A percentile compares a stretch with the other conserved stretches of the same genome.
Evolutionary conservation across 2,329 filamentous ascomycete species (phyloP).

Genomic region (Karstenula rhodostoma): DNA sequence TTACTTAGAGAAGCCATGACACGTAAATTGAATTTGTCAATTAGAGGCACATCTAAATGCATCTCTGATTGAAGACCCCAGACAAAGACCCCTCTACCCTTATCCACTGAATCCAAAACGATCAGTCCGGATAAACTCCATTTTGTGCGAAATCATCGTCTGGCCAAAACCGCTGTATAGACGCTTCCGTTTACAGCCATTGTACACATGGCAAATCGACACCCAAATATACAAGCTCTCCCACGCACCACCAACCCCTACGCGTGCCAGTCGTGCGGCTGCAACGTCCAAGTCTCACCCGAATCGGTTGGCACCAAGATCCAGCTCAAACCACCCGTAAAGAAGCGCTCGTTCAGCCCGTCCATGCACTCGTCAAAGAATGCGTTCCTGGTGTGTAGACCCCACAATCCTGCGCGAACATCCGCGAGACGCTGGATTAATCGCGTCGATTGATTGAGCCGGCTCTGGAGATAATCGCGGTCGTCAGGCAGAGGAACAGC

Average conservation of each 20-base stretch:
- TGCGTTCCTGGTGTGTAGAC: not conserved
- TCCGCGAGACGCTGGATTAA: not conserved
- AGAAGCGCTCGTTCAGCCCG: conserved; percentile 18
- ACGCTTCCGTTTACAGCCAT: not conserved
- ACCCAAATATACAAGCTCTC: not conserved
- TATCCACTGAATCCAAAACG: no score
- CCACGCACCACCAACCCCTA: not conserved
- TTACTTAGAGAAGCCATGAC: no score
- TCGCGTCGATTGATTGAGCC: not conserved
- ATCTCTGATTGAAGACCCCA: no score
- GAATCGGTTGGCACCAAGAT: conserved; percentile 3
- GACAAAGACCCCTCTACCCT: no score
- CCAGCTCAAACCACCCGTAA: conserved; percentile 14
- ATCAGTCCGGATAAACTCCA: no score
- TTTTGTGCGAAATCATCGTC: no score
- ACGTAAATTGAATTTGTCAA: no score
- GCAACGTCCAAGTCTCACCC: conserved; percentile 5
- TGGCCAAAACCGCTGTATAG: not conserved
- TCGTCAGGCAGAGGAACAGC: not conserved
- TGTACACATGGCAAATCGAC: not conserved
- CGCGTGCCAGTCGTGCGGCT: conserved; percentile 16
- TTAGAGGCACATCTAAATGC: no score
- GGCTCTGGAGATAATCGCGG: not conserved
- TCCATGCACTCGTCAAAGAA: conserved; percentile 6
- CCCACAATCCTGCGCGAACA: conserved; percentile 7